A percentile compares a stretch with the other conserved stretches of the same genome.
phyloP scores from a whole-genome alignment of 176 grass and related monocot genomes.

The Hsuehochloa calcarea region DNA sequence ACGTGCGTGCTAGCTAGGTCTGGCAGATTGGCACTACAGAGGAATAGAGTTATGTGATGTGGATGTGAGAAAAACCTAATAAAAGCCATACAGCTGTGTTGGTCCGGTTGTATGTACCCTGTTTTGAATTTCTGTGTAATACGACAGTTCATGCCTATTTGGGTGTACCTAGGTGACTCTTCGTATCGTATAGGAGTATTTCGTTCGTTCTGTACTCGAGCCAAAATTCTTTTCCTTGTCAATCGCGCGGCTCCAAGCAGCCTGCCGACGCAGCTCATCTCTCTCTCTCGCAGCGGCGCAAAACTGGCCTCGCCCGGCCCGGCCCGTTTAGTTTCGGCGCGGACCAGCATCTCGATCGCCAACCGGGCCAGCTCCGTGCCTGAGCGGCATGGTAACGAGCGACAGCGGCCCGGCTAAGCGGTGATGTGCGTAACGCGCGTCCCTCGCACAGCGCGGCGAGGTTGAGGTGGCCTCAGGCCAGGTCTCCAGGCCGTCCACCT shows the following conservation, averaged over 20 bases:
- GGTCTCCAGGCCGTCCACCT: too few relatives aligned
- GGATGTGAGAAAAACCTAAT: neutral
- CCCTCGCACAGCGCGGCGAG: too few relatives aligned
- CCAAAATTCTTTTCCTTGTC: neutral
- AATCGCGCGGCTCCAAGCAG: too few relatives aligned
- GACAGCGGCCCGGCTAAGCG: too few relatives aligned
- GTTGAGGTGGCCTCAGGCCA: too few relatives aligned
- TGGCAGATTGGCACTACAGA: neutral
- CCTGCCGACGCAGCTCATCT: neutral
- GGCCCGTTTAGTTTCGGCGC: neutral
- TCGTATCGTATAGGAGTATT: neutral
- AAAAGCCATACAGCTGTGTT: neutral
- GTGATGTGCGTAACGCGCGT: too few relatives aligned
- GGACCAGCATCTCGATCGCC: neutral
- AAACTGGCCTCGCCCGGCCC: neutral
- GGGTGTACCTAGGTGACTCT: neutral
- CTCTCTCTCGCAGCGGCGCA: neutral
- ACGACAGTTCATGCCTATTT: neutral
- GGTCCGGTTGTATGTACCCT: neutral
- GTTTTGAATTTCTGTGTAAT: neutral
- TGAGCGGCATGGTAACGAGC: too few relatives aligned
- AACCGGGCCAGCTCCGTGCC: too few relatives aligned
- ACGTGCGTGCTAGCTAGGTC: neutral
- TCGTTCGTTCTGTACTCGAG: neutral
- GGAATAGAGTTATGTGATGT: neutral